Conservation (phyloP, 106 monocot species). For the Apostasia ramifera region DNA sequence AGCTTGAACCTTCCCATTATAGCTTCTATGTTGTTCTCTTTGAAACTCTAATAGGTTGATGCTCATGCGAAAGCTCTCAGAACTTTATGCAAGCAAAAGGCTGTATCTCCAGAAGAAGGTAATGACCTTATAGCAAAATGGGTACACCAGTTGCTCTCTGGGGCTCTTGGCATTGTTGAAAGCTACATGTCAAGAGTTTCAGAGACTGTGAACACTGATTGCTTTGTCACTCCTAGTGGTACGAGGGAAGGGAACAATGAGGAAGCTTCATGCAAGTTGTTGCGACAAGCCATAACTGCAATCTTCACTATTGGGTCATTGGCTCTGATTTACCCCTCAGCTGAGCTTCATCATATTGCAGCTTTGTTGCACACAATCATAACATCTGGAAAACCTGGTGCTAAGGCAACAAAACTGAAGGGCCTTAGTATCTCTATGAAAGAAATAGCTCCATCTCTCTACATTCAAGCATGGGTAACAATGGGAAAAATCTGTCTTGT, state of each 20-base stretch:
- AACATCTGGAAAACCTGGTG: conserved; percentile 44
- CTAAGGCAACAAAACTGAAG: conserved; percentile 25
- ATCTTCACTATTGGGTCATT: conserved; percentile 83
- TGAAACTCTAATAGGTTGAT: conserved; percentile 55
- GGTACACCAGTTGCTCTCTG: conserved; percentile 53
- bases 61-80: conserved; percentile 93
- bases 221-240: conserved; percentile 45
- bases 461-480: conserved; percentile 87
- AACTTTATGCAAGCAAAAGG: conserved; percentile 83
- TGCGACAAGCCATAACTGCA: conserved; percentile 54
- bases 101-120: conserved; percentile 46
- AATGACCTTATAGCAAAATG: conserved; percentile 64
- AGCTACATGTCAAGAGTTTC: conserved; percentile 45
- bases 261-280: conserved; percentile 13
- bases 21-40: conserved; percentile 2
- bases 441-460: conserved; percentile 57
- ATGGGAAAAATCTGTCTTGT: conserved; percentile 93
- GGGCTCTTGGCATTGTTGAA: conserved; percentile 52
- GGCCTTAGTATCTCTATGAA: conserved; percentile 37
- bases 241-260: conserved; percentile 38
- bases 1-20: not conserved
- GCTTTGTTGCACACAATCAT: conserved; percentile 76
- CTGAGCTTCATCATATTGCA: conserved; percentile 50
- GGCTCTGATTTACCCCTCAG: conserved; percentile 59
- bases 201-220: conserved; percentile 17